Evolutionary conservation across 2,329 filamentous ascomycete genomes (phyloP).

Genomic region (Echinosphaeria canescens): DNA sequence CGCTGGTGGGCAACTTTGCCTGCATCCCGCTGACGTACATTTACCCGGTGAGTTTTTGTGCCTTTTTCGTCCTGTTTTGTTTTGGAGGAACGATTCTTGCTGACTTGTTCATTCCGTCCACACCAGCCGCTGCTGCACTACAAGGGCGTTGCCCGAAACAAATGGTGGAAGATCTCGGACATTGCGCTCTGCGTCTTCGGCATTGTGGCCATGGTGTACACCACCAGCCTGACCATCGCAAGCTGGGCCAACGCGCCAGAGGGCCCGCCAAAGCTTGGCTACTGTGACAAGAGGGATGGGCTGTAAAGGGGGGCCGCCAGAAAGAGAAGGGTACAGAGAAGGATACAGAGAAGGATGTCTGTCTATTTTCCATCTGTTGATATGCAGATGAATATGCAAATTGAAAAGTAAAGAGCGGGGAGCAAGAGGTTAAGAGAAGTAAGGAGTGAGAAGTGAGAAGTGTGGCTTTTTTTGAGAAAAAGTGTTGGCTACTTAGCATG

Average conservation of each 20-base stretch:
- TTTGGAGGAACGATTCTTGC: too few relatives aligned
- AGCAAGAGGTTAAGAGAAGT: too few relatives aligned
- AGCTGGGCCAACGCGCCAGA: constrained; percentile 50
- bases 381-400: not conserved
- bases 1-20: constrained; percentile 89
- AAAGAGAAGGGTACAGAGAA: not conserved
- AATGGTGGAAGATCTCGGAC: constrained; percentile 48
- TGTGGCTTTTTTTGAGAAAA: too few relatives aligned
- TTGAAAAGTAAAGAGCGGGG: too few relatives aligned
- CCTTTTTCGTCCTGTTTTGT: constrained; percentile 1
- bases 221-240: constrained; percentile 64
- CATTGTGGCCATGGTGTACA: constrained; percentile 75
- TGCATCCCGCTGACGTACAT: constrained; percentile 96
- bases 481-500: too few relatives aligned
- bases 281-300: constrained; percentile 21
- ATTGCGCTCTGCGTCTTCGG: constrained; percentile 64
- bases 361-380: not conserved
- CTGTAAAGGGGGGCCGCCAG: not conserved
- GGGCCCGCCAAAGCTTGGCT: constrained; percentile 24
- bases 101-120: constrained; percentile 1
- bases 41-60: constrained; percentile 59
- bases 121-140: constrained; percentile 77
- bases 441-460: too few relatives aligned
- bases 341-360: constrained; percentile 7
- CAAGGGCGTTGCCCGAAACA: constrained; percentile 51